A percentile compares a stretch with the other conserved stretches of the same genome.
These are phyloP conservation scores for Ilex asprella DNA, from an alignment of 257 asterid species.

Conservation along the genomic window DNA sequence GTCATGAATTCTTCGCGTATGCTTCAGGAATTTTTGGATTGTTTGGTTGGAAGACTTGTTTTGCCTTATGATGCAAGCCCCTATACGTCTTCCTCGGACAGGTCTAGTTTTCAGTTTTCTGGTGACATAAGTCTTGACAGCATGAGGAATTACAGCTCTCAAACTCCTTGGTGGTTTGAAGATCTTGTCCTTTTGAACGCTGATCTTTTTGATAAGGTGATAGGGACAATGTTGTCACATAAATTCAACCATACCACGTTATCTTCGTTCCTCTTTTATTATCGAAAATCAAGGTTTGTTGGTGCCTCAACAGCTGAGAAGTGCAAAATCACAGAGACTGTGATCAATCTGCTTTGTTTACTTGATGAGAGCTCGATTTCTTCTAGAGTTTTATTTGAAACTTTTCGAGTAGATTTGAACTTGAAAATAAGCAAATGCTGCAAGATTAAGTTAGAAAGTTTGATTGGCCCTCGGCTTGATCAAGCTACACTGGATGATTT, in stretches of 20 bases:
- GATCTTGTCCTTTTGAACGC: conserved; percentile 40
- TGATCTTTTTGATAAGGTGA: conserved; percentile 25
- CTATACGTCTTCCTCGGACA: conserved; percentile 28
- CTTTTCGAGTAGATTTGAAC: conserved; percentile 26
- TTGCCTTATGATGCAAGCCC: conserved; percentile 20
- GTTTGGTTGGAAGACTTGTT: conserved; percentile 26
- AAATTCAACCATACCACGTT: conserved; percentile 29
- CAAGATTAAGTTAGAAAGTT: conserved; percentile 29
- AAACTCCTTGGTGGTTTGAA: conserved; percentile 27
- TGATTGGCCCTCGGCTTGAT: conserved; percentile 46
- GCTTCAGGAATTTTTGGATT: conserved; percentile 33
- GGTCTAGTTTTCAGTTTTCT: conserved; percentile 24
- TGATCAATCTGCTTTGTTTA: conserved; percentile 24
- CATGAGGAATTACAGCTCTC: conserved; percentile 25
- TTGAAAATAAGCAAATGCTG: conserved; percentile 18
- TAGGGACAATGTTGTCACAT: conserved; percentile 26
- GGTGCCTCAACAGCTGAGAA: conserved; percentile 13
- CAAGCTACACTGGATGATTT: conserved; percentile 57
- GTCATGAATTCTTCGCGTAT: conserved; percentile 13
- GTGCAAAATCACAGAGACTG: conserved; percentile 22
- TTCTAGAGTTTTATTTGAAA: conserved; percentile 28
- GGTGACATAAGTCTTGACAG: conserved; percentile 30
- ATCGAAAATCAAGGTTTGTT: conserved; percentile 25
- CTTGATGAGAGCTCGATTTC: conserved; percentile 31
- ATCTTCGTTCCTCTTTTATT: conserved; percentile 37